Base-by-base conservation (phyloP, 352 stramenopile genomes). In the Blastocystis sp. region DNA sequence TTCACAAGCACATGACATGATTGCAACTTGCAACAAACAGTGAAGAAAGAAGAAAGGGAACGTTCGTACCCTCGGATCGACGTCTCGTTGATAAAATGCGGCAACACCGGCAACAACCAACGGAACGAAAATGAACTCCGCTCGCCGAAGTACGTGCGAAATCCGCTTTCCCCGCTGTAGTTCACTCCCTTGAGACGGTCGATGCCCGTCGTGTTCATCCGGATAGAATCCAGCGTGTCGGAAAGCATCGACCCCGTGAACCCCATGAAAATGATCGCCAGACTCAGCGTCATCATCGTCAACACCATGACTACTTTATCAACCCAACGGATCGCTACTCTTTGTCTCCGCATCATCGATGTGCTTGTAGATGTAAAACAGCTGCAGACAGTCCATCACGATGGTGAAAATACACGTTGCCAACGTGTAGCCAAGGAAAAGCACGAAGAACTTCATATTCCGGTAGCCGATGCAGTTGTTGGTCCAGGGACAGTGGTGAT, bases 401-500 rank as follows among this genome's bases (percentile, higher is more conserved):
- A 81, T 63, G 4, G 48, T 81, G 11, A 51, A 64, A 63, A 64
- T 27, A 40, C 69, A 81, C 32, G 63, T 61, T 29, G 42, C 18
- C 18, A 81, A 32, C 9, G 56, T 51, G 85, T 93, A 93, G 11
- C 89, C 69, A 56, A 93, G 87, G 84, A 93, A 93, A 1, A 93
- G 87, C 44, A 92, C 86, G 87, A 93, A 93, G 65, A 90, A 89
- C 87, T 93, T 88, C 64, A 92, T 88, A 71, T 93, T 92, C 11
- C 77, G 87, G 11, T 87, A 89, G 24, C 91, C 91, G 29, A 93
- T 88, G 86, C 91, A 93, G 88, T 93, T 93, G 84, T 92, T 92
- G 88, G 93, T 93, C 89, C 89, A 93, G 11, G 90, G 90, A 87
- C 90, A 93, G 69, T 93, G 90, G 84, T 92, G 90, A 69, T 93